These are phyloP conservation scores for Corylus heterophylla DNA, from an alignment of 306 rosid species.

Conservation along the genomic window DNA sequence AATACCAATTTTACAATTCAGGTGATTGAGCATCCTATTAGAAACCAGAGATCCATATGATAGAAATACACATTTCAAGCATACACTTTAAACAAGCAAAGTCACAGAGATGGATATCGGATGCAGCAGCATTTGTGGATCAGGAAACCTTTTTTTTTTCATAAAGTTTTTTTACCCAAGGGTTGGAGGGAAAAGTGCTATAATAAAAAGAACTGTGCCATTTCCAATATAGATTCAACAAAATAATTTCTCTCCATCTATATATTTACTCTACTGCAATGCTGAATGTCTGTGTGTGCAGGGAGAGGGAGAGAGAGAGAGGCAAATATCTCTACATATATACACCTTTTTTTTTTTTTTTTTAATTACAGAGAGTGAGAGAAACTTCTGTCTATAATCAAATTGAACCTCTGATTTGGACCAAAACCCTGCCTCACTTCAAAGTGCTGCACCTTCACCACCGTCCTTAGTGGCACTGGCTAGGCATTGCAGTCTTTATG, in stretches of 20 bases:
- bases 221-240: not conserved
- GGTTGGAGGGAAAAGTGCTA: not conserved
- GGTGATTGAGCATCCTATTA: not conserved
- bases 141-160: not conserved
- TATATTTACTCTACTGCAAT: not conserved
- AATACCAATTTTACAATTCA: not conserved
- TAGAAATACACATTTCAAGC: not conserved
- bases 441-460: conserved; percentile 11
- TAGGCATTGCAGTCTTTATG: conserved; percentile 15
- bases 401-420: conserved; percentile 8
- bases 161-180: not conserved
- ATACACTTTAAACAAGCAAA: not conserved
- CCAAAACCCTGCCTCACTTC: conserved; percentile 8
- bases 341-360: too few relatives aligned
- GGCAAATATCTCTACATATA: not conserved
- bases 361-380: not conserved
- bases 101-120: not conserved
- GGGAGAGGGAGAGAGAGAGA: not conserved
- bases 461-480: conserved; percentile 12
- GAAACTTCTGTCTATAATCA: not conserved
- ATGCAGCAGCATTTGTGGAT: not conserved
- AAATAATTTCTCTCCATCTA: not conserved
- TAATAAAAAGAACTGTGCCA: not conserved
- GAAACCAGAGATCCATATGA: not conserved
- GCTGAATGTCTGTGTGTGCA: not conserved